A percentile compares a stretch with the other conserved stretches of the same genome.
These are phyloP conservation scores for Pseudocercospora pini-densiflorae DNA, from an alignment of 2,329 filamentous ascomycete genomes.

Conservation along the genomic window DNA sequence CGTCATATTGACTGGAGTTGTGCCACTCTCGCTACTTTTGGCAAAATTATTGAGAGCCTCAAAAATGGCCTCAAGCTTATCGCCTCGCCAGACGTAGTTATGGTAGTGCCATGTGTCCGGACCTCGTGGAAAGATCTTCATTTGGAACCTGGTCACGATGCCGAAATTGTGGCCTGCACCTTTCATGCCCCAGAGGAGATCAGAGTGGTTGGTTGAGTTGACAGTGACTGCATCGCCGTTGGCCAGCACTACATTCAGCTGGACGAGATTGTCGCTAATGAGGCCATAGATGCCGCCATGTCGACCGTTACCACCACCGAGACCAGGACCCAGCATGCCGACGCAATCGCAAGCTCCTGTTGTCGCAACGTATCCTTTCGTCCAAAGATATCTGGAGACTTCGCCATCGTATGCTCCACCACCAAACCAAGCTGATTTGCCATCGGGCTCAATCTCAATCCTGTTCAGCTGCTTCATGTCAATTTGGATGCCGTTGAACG, in stretches of 20 bases:
- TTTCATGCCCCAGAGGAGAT: conserved; percentile 23
- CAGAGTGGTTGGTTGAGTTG: conserved; percentile 35
- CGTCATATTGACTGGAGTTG: too few relatives aligned
- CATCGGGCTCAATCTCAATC: conserved; percentile 14
- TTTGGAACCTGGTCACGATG: conserved; percentile 18
- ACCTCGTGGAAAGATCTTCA: conserved; percentile 11
- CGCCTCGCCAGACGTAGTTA: neutral
- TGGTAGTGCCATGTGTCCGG: conserved; percentile 11
- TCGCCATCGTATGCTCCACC: conserved; percentile 20
- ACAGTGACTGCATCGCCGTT: conserved; percentile 44
- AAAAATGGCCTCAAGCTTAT: conserved; percentile 15
- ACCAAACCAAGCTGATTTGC: conserved; percentile 17
- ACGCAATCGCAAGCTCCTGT: conserved; percentile 25
- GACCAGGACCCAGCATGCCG: conserved; percentile 21
- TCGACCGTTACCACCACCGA: conserved; percentile 32
- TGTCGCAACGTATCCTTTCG: conserved; percentile 14
- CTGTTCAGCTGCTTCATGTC: neutral
- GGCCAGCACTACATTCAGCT: conserved; percentile 46
- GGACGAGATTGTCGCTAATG: conserved; percentile 53
- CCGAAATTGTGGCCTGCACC: conserved; percentile 28
- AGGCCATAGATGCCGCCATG: conserved; percentile 50
- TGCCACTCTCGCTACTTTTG: too few relatives aligned
- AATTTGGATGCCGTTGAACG: too few relatives aligned
- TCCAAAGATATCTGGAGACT: conserved; percentile 17
- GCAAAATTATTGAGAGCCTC: neutral